These are phyloP conservation scores for Scenedesmus sp. DNA, from an alignment of 163 green algal genomes.

Conservation along the genomic window DNA sequence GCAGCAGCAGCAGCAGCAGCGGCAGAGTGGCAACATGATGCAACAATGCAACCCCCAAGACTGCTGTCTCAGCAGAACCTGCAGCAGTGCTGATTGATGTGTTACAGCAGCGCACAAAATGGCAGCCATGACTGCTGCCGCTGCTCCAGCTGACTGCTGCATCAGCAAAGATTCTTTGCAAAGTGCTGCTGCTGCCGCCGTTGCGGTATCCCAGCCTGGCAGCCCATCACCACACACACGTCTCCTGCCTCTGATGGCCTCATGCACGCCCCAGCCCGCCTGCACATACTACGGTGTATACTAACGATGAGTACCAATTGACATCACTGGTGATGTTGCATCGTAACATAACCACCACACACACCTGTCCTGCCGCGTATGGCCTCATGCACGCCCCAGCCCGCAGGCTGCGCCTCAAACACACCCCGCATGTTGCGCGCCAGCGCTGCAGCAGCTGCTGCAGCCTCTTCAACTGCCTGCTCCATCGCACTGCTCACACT, in stretches of 20 bases:
- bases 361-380: conserved; percentile 44
- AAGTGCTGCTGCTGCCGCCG: neutral
- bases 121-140: neutral
- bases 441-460: conserved; percentile 28
- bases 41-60: neutral
- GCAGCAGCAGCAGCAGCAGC: neutral
- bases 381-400: conserved; percentile 42
- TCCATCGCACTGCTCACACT: conserved; percentile 22
- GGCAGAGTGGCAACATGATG: neutral
- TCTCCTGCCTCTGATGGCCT: conserved; percentile 42
- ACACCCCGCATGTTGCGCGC: conserved; percentile 36
- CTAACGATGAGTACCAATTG: neutral
- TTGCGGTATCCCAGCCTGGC: no score
- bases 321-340: neutral
- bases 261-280: conserved; percentile 38
- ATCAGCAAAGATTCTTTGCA: no score
- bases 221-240: neutral
- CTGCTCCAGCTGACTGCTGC: neutral
- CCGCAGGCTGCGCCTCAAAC: conserved; percentile 37
- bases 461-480: conserved; percentile 39
- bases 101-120: neutral
- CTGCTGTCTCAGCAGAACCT: no score
- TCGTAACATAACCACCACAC: neutral
- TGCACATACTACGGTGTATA: no score
- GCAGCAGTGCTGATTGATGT: neutral